phyloP scores from a whole-genome alignment of 805 yeast species.

The Barnettozyma siamensis region DNA sequence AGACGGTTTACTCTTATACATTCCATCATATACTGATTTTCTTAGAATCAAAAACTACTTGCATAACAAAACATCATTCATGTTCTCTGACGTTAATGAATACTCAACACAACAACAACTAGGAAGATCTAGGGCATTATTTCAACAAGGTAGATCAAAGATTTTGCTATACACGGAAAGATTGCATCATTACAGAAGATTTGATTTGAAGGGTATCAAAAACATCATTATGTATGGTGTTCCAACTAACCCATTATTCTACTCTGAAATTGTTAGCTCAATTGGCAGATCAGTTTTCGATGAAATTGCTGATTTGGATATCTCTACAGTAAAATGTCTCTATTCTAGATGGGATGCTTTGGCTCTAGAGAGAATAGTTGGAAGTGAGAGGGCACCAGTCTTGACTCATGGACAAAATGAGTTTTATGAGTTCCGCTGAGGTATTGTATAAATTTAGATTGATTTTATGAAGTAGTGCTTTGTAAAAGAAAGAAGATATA shows the following conservation, averaged over 20 bases:
- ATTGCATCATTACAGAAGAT: slow-evolving; percentile 86
- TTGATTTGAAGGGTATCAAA: slow-evolving; percentile 78
- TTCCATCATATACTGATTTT: slow-evolving; percentile 85
- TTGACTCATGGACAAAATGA: slow-evolving; percentile 69
- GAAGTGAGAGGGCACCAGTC: slow-evolving; percentile 62
- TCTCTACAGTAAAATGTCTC: slow-evolving; percentile 52
- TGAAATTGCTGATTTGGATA: slow-evolving; percentile 48
- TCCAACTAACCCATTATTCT: slow-evolving; percentile 82
- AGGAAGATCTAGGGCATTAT: slow-evolving; percentile 63
- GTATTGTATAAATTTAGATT: no score
- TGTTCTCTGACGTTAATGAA: slow-evolving; percentile 75
- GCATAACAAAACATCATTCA: slow-evolving; percentile 49
- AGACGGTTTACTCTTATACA: slow-evolving; percentile 71
- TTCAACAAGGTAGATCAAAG: slow-evolving; percentile 56
- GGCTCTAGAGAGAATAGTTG: slow-evolving; percentile 78
- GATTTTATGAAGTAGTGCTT: no score
- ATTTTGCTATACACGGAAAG: slow-evolving; percentile 89
- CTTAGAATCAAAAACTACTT: slow-evolving; percentile 66
- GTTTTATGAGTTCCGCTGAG: slow-evolving; percentile 54
- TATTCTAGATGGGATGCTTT: slow-evolving; percentile 78
- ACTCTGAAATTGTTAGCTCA: slow-evolving; percentile 66
- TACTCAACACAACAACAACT: slow-evolving; percentile 70
- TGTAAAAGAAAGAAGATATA: no score
- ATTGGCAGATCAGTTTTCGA: slow-evolving; percentile 53
- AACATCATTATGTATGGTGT: slow-evolving; percentile 75